Base-by-base conservation (phyloP, 345 rosid genomes). In the Linum trigynum region DNA sequence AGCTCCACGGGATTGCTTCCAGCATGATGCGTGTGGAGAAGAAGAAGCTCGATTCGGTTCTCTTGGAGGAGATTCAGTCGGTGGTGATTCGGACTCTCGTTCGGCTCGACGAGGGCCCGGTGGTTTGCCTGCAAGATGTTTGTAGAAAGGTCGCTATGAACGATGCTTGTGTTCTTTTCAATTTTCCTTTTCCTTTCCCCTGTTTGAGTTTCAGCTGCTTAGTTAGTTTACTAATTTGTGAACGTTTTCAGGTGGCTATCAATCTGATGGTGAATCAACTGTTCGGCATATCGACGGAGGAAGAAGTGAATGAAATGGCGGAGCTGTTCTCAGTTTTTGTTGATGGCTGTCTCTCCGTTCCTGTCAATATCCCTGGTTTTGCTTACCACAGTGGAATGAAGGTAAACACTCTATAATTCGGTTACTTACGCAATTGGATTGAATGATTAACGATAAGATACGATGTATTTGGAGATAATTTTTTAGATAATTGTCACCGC, bases 321-420 rank as follows among this genome's bases (percentile, higher is more conserved):
- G 71, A 39, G 35, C 77, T 84, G 42, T 88, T 91, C 80, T 91
- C 96, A 6, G 81, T 86, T 64, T 91, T 91, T 39, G 96, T 84
- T 5, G 97, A 91, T 67, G 97, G 97, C 5, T 88, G 97, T 69
- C 86, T 91, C 61, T 91, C 97, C 17, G 70, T 86, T 76, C 97
- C 97, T 57, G 71, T 91, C 55, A 77, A 83, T 80, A 66, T 88
- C 39, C 97, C 97, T 60, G 87, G 86, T 45, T 88, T 79, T 61
- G 77, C 97, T 43, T 88, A 86, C 73, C 82, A 81, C 67, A 83
- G 78, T 15, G 89, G 94, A 67, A 85, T 91, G 91, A 86, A 83
- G 84, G 95, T 88, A 71, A 15, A 23, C 35, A 14, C 2, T 0
- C 5, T 11, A 61, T 15, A 9, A 3, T 38, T 39, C 32, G 32